phyloP scores from a whole-genome alignment of 2,329 filamentous ascomycete species.

The Fusarium ramigenum region DNA sequence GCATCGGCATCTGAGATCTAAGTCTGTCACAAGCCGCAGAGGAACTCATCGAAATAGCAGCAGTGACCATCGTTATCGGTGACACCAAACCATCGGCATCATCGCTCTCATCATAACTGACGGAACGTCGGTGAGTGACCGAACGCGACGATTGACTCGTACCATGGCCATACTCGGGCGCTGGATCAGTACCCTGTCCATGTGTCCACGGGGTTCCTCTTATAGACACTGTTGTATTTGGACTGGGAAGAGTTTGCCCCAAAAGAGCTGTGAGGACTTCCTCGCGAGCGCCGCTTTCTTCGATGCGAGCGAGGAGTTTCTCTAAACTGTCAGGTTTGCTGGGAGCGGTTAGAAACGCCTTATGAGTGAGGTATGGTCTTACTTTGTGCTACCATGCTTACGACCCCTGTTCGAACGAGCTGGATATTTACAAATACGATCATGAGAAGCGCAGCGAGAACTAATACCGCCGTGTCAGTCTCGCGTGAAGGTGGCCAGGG shows the following conservation, averaged over 20 bases:
- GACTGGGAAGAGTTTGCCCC: neutral
- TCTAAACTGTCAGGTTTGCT: constrained; percentile 13
- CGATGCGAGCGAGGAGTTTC: constrained; percentile 9
- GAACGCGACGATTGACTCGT: neutral
- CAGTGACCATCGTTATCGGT: neutral
- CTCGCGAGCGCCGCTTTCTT: constrained; percentile 12
- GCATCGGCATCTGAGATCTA: constrained; percentile 12
- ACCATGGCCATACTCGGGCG: neutral
- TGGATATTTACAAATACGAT: constrained; percentile 10
- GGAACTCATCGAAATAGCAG: neutral
- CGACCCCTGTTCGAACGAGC: constrained; percentile 11
- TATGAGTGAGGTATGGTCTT: fast-evolving
- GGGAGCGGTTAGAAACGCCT: neutral
- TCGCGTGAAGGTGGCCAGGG: neutral
- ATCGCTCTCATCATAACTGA: neutral
- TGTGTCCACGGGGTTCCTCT: neutral
- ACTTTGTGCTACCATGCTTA: constrained; percentile 19
- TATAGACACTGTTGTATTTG: constrained; percentile 7
- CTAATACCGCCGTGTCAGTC: neutral
- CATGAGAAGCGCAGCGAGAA: constrained; percentile 14
- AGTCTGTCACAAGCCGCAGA: constrained; percentile 6
- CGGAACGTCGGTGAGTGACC: neutral
- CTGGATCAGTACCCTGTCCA: neutral
- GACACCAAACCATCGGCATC: neutral
- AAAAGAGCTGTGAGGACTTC: constrained; percentile 4